Evolutionary conservation across 352 stramenopile species (phyloP).

Genomic region (Pythium chondricola): DNA sequence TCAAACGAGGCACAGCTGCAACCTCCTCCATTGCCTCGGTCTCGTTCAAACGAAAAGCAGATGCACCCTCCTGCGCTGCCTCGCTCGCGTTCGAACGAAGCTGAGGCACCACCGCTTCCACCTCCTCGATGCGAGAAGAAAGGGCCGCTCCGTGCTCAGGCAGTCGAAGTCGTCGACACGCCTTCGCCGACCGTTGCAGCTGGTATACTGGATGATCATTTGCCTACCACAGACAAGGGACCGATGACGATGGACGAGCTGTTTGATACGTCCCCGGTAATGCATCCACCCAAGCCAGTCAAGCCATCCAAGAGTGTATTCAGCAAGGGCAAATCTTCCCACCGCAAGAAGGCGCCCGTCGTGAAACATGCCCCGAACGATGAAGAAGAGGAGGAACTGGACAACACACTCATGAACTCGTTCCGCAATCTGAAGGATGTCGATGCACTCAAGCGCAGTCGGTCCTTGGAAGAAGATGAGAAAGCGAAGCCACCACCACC

Average conservation of each 20-base stretch:
- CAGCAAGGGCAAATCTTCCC: too few species aligned
- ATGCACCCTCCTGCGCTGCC: too few species aligned
- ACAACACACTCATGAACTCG: slow-evolving; percentile 13
- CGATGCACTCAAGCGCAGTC: slow-evolving; percentile 16
- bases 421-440: slow-evolving; percentile 22
- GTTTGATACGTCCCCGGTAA: slow-evolving; percentile 4
- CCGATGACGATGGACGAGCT: slow-evolving; percentile 23
- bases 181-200: slow-evolving; percentile 19
- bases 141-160: slow-evolving; percentile 5
- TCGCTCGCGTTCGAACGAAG: too few species aligned
- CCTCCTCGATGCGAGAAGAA: too few species aligned
- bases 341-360: too few species aligned
- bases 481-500: slow-evolving; percentile 7
- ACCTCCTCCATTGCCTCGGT: too few species aligned
- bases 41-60: too few species aligned
- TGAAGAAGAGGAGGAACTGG: slow-evolving; percentile 15
- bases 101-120: too few species aligned
- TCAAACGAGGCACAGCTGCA: too few species aligned
- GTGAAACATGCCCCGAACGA: too few species aligned
- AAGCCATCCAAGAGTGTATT: too few species aligned
- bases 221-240: slow-evolving; percentile 11
- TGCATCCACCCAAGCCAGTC: slow-evolving; percentile 4
- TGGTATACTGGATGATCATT: slow-evolving; percentile 7
- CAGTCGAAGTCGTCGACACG: slow-evolving; percentile 16
- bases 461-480: slow-evolving; percentile 17